Evolutionary conservation across 2,329 filamentous ascomycete genomes (phyloP).

Genomic region (Pyricularia sp.): DNA sequence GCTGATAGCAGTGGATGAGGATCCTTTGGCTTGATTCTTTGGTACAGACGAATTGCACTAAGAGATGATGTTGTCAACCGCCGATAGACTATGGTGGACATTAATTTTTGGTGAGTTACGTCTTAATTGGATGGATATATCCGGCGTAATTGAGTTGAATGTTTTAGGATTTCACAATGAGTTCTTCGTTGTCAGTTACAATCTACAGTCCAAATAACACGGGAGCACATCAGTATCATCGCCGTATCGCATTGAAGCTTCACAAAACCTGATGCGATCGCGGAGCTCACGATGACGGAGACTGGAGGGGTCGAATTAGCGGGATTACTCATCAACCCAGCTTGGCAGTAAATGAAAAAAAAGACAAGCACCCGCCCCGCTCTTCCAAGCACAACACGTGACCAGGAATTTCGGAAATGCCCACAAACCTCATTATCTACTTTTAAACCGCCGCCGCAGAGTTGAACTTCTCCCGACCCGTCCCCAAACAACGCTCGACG

Average conservation of each 20-base stretch:
- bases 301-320: not conserved
- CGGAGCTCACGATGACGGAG: not conserved
- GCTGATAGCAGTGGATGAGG: not conserved
- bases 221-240: not conserved
- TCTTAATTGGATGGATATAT: not conserved
- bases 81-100: not conserved
- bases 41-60: not conserved
- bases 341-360: not conserved
- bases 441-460: not conserved
- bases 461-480: not conserved
- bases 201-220: not conserved
- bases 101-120: not conserved
- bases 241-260: not conserved
- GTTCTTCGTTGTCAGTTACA: not conserved
- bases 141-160: not conserved
- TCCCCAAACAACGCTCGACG: not conserved
- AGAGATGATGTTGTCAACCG: not conserved
- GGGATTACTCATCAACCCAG: not conserved
- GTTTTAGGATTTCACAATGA: not conserved
- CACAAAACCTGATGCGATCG: not conserved
- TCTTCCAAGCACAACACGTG: not conserved
- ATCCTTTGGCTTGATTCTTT: not conserved
- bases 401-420: not conserved
- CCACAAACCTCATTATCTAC: not conserved
- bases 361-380: not conserved